phyloP scores from a whole-genome alignment of 192 early-diverging fungal genomes.

The Coemansia erecta region DNA sequence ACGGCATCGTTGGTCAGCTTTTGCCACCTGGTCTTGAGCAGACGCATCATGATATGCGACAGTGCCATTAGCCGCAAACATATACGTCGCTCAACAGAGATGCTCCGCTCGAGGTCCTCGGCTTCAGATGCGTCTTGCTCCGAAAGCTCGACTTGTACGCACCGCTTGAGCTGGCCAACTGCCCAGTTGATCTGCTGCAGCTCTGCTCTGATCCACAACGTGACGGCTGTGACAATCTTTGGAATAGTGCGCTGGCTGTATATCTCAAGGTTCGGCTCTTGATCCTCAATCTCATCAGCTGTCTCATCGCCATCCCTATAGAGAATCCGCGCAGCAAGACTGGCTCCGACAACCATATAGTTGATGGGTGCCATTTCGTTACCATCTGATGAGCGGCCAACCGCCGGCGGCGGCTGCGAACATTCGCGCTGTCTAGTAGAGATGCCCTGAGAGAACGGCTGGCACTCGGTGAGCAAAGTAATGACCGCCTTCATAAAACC shows the following conservation, averaged over 20 bases:
- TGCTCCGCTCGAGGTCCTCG: conserved; percentile 22
- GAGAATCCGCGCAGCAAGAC: conserved; percentile 19
- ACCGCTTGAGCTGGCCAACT: conserved; percentile 17
- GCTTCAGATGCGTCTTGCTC: conserved; percentile 5
- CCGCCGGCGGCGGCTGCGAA: neutral
- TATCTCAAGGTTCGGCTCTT: conserved; percentile 20
- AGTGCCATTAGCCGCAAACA: conserved; percentile 24
- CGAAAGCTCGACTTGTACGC: conserved; percentile 10
- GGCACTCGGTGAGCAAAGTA: conserved; percentile 11
- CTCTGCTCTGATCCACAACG: conserved; percentile 29
- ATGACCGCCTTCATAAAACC: conserved; percentile 13
- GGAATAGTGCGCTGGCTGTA: conserved; percentile 29
- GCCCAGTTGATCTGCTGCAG: conserved; percentile 37
- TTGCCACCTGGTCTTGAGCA: conserved; percentile 17
- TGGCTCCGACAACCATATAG: conserved; percentile 14
- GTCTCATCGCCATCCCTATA: neutral
- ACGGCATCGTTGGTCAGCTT: conserved; percentile 19
- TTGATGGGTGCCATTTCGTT: conserved; percentile 21
- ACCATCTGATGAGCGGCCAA: conserved; percentile 4
- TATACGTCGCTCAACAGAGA: conserved; percentile 27
- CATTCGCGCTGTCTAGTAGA: neutral
- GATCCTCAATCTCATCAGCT: conserved; percentile 9
- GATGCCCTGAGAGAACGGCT: conserved; percentile 18
- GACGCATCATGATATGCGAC: conserved; percentile 19
- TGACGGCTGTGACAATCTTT: conserved; percentile 6